These are phyloP conservation scores for Trypanosoma rangeli DNA, from an alignment of 208 protist genomes.

Conservation along the genomic window DNA sequence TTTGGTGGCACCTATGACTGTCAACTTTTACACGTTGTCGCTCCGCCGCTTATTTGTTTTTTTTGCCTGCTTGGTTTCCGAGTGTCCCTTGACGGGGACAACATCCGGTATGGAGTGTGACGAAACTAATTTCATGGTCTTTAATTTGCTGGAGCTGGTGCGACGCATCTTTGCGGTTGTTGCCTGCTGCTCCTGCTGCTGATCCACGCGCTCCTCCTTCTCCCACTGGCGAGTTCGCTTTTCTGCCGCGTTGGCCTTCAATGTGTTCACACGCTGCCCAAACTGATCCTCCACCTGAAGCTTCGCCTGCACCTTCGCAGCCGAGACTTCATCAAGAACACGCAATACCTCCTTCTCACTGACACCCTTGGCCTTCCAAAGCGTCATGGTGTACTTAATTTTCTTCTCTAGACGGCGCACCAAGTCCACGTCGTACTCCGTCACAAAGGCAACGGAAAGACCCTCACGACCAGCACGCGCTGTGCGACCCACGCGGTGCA, in stretches of 20 bases:
- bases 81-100: neutral
- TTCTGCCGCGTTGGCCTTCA: slow-evolving; percentile 57
- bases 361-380: slow-evolving; percentile 57
- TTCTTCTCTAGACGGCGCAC: slow-evolving; percentile 70
- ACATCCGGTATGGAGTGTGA: neutral
- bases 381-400: slow-evolving; percentile 30
- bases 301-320: slow-evolving; percentile 80
- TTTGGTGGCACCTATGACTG: too few relatives aligned
- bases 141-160: neutral
- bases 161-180: neutral
- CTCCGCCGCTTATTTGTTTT: slow-evolving; percentile 6
- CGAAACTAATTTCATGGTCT: neutral
- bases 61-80: neutral
- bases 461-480: slow-evolving; percentile 88
- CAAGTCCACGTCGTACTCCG: slow-evolving; percentile 78
- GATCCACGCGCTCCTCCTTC: neutral
- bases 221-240: slow-evolving; percentile 29
- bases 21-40: slow-evolving; percentile 10
- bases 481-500: slow-evolving; percentile 98
- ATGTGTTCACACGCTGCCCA: slow-evolving; percentile 47
- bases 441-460: slow-evolving; percentile 70
- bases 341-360: slow-evolving; percentile 53
- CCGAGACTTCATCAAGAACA: slow-evolving; percentile 79
- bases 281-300: slow-evolving; percentile 82
- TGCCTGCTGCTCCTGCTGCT: neutral